Evolutionary conservation across 2,329 filamentous ascomycete genomes (phyloP).

Genomic region (Ilyonectria mors-panacis): DNA sequence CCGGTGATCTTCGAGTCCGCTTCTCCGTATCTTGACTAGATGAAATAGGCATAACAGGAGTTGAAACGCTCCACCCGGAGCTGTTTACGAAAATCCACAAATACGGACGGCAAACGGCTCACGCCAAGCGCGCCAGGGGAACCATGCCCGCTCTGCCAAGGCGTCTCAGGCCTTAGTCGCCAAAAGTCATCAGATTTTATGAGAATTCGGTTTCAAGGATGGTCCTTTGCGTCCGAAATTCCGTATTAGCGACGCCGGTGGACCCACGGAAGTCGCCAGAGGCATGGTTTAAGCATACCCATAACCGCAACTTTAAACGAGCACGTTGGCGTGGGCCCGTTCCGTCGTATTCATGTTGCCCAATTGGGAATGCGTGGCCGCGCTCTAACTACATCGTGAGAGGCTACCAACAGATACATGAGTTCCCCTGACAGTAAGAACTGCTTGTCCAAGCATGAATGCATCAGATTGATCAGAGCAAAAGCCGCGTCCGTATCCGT

Average conservation of each 20-base stretch:
- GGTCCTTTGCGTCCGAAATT: neutral
- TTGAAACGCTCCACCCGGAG: neutral
- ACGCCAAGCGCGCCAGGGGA: neutral
- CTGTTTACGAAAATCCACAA: constrained; percentile 1
- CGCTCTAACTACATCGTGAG: neutral
- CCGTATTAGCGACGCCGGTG: neutral
- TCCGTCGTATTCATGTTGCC: neutral
- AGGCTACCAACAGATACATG: no score
- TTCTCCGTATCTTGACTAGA: neutral
- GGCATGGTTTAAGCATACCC: constrained; percentile 2
- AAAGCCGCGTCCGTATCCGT: no score
- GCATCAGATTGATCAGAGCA: neutral
- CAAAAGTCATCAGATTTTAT: neutral
- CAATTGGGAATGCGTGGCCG: neutral
- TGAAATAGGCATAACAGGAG: neutral
- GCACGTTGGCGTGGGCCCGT: neutral
- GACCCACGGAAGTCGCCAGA: neutral
- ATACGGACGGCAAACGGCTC: neutral
- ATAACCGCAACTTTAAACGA: constrained; percentile 1
- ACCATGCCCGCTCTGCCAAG: neutral
- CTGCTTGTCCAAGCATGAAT: neutral
- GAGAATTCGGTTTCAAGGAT: neutral
- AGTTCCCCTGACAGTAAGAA: neutral
- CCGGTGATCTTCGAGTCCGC: neutral
- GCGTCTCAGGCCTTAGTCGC: neutral